Evolutionary conservation across 495 filamentous ascomycete genomes (phyloP).

Genomic region (Cairneyella variabilis): DNA sequence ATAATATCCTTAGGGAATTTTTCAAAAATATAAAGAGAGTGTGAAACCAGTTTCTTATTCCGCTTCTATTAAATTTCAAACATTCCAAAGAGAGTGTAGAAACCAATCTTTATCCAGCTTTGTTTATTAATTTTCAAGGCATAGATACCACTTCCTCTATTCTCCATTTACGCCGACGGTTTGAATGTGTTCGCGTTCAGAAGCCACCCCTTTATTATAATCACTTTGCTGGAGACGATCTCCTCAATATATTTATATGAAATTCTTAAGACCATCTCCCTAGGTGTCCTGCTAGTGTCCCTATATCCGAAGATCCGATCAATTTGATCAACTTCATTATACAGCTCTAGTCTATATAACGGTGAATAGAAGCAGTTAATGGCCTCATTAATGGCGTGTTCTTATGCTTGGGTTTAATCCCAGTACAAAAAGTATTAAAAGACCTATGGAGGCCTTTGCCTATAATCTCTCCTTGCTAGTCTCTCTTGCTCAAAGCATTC

Average conservation of each 20-base stretch:
- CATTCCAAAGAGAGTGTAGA: background rate
- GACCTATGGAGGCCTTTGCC: conserved; percentile 3
- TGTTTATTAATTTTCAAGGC: background rate
- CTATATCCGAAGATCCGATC: conserved; percentile 3
- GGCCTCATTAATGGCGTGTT: conserved; percentile 4
- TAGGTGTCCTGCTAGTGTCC: background rate
- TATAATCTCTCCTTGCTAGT: conserved; percentile 8
- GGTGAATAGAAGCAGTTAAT: conserved; percentile 9
- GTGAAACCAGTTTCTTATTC: background rate
- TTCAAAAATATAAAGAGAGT: background rate
- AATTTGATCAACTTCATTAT: conserved; percentile 6
- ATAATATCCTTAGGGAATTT: background rate
- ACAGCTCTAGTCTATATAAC: conserved; percentile 2
- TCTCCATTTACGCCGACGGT: conserved; percentile 1
- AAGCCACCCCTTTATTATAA: background rate
- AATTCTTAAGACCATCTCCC: background rate
- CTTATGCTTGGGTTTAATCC: conserved; percentile 4
- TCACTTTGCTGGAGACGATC: conserved; percentile 1
- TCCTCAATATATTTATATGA: conserved; percentile 3
- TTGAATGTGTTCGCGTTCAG: background rate
- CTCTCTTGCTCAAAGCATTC: conserved; percentile 1
- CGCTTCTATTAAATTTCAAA: background rate
- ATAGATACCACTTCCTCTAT: background rate
- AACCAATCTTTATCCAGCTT: background rate
- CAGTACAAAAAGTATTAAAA: conserved; percentile 5